Conservation (phyloP, 768 basidiomycete genomes). For the Leccinum variicolor region DNA sequence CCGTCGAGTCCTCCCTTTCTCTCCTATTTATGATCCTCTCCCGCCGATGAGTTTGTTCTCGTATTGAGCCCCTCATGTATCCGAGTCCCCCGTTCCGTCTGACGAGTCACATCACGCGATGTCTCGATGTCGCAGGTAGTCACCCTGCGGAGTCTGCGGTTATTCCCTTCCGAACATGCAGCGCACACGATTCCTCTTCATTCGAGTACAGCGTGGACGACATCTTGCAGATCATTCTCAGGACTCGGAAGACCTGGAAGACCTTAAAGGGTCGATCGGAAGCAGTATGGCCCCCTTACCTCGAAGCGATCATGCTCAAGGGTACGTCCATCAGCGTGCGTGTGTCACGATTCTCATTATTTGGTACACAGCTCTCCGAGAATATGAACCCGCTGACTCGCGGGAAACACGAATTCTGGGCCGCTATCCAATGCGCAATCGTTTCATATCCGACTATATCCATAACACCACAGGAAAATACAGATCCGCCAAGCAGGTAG, state of each 20-base stretch:
- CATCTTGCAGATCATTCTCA: slow-evolving; percentile 64
- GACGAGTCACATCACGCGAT: slow-evolving; percentile 6
- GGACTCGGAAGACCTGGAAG: slow-evolving; percentile 73
- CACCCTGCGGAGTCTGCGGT: slow-evolving; percentile 5
- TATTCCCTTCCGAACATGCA: slow-evolving; percentile 4
- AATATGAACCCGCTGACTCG: slow-evolving; percentile 71
- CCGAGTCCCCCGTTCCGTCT: neutral
- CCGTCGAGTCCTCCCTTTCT: slow-evolving; percentile 15
- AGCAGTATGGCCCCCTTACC: slow-evolving; percentile 76
- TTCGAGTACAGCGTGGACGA: slow-evolving; percentile 35
- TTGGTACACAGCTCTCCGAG: slow-evolving; percentile 50
- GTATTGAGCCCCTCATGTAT: slow-evolving; percentile 17
- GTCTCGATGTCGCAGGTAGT: neutral
- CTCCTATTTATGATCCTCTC: slow-evolving; percentile 25
- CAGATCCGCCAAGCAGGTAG: slow-evolving; percentile 76
- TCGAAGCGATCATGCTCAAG: slow-evolving; percentile 75
- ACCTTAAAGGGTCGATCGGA: slow-evolving; percentile 63
- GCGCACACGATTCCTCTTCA: slow-evolving; percentile 12
- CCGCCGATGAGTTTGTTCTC: neutral
- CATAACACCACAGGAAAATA: slow-evolving; percentile 63
- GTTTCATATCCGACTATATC: slow-evolving; percentile 79
- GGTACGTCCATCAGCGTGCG: slow-evolving; percentile 38
- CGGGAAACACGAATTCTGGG: slow-evolving; percentile 70
- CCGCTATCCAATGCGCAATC: slow-evolving; percentile 75
- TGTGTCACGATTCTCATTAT: slow-evolving; percentile 19